A percentile compares a stretch with the other conserved stretches of the same genome.
Evolutionary conservation across 306 rosid genomes (phyloP).

Genomic region (Ormosia emarginata): DNA sequence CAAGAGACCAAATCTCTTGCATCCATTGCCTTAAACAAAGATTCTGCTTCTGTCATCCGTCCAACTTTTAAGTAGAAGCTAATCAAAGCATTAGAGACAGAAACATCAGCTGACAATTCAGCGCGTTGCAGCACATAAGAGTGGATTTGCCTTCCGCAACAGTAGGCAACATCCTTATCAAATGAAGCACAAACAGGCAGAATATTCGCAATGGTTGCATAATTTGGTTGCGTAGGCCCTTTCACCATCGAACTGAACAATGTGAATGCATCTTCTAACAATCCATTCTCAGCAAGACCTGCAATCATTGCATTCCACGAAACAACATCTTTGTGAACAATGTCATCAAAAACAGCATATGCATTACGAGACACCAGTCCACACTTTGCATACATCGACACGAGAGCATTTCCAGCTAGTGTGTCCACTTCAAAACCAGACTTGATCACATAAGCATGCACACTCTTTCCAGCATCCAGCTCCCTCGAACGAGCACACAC

Average conservation of each 20-base stretch:
- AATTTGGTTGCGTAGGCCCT: slow-evolving; percentile 59
- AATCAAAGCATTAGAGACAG: slow-evolving; percentile 72
- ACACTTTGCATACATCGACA: slow-evolving; percentile 81
- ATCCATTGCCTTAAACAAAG: slow-evolving; percentile 56
- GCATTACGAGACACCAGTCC: slow-evolving; percentile 54
- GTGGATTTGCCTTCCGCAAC: slow-evolving; percentile 70
- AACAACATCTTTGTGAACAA: slow-evolving; percentile 66
- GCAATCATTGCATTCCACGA: slow-evolving; percentile 92
- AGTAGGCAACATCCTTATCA: slow-evolving; percentile 36
- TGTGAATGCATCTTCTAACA: slow-evolving; percentile 42
- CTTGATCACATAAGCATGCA: slow-evolving; percentile 66
- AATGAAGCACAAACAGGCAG: slow-evolving; percentile 67
- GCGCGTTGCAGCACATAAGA: slow-evolving; percentile 52
- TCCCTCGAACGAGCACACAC: slow-evolving; percentile 63
- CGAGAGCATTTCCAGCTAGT: slow-evolving; percentile 68
- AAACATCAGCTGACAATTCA: slow-evolving; percentile 54
- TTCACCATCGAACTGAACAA: slow-evolving; percentile 60
- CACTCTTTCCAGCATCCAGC: slow-evolving; percentile 45
- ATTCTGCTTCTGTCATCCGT: slow-evolving; percentile 50
- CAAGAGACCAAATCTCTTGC: slow-evolving; percentile 85
- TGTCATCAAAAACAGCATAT: slow-evolving; percentile 53
- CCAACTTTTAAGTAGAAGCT: slow-evolving; percentile 77
- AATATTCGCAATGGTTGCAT: slow-evolving; percentile 65
- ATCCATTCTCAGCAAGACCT: slow-evolving; percentile 65
- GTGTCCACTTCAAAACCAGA: slow-evolving; percentile 63